A percentile compares a stretch with the other conserved stretches of the same genome.
phyloP scores from a whole-genome alignment of 129 eudicot genomes.

The Flaveria linearis region DNA sequence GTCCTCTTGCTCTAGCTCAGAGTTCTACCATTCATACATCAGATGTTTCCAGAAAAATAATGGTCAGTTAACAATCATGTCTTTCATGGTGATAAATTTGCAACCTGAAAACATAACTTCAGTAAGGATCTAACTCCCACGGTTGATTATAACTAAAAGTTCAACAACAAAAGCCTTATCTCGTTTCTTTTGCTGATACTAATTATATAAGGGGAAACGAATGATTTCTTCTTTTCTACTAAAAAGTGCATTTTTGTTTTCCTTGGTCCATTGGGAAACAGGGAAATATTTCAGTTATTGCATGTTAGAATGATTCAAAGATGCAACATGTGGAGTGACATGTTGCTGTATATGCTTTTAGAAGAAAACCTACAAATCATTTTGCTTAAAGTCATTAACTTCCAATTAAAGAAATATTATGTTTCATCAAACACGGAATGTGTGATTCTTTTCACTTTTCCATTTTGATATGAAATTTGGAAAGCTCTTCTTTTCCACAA shows the following conservation, averaged over 20 bases:
- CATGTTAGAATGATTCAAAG: slow-evolving; percentile 28
- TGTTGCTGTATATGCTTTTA: slow-evolving; percentile 13
- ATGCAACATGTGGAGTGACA: slow-evolving; percentile 23
- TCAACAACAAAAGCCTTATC: neutral
- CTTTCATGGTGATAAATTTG: too few species aligned
- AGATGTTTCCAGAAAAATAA: slow-evolving; percentile 18
- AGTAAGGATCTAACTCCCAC: neutral
- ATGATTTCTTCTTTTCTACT: neutral
- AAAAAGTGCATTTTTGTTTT: slow-evolving; percentile 20
- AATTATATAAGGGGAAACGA: slow-evolving; percentile 5
- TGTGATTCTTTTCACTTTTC: slow-evolving; percentile 11
- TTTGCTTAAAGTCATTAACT: slow-evolving; percentile 20
- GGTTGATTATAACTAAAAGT: slow-evolving; percentile 1
- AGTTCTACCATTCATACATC: slow-evolving; percentile 11
- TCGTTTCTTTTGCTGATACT: neutral
- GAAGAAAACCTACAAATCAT: slow-evolving; percentile 14
- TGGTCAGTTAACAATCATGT: slow-evolving; percentile 1
- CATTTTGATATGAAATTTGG: neutral
- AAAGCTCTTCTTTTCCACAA: slow-evolving; percentile 9
- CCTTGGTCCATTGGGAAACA: slow-evolving; percentile 7
- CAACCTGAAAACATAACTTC: neutral
- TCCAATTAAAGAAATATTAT: slow-evolving; percentile 13
- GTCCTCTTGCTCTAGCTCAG: slow-evolving; percentile 20
- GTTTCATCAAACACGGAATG: slow-evolving; percentile 22
- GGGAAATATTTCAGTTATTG: slow-evolving; percentile 8